Evolutionary conservation across 441 rosid genomes (phyloP).

Genomic region (Codiaeum variegatum): DNA sequence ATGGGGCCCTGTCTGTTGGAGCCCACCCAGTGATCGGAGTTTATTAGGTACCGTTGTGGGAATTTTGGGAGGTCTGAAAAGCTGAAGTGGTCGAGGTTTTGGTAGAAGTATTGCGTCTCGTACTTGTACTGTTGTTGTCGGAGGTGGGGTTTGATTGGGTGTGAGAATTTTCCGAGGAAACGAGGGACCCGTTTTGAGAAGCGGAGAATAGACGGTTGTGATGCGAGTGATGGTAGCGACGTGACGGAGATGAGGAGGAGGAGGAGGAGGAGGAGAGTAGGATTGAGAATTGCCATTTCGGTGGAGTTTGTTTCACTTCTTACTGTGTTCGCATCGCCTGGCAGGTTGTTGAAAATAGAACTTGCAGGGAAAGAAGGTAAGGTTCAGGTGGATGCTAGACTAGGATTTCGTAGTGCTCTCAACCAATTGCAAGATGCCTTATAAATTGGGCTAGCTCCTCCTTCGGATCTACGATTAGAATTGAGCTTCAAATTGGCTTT

Average conservation of each 20-base stretch:
- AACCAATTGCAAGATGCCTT: too few species aligned
- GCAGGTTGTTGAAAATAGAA: background rate
- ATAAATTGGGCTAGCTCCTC: too few species aligned
- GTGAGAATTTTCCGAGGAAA: conserved; percentile 35
- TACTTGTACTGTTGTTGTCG: conserved; percentile 39
- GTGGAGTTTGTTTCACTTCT: background rate
- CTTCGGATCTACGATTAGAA: too few species aligned
- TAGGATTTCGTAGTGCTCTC: background rate
- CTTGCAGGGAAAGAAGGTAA: background rate
- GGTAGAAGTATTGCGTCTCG: conserved; percentile 60
- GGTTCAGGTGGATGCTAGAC: background rate
- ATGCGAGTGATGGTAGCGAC: conserved; percentile 24
- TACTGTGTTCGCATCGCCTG: background rate
- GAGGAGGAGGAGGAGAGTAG: conserved; percentile 23
- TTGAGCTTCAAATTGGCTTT: too few species aligned
- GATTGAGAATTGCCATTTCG: conserved; percentile 32
- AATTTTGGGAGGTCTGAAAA: conserved; percentile 61
- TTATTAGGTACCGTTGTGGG: conserved; percentile 70
- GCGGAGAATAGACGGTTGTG: conserved; percentile 20
- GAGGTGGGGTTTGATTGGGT: conserved; percentile 20
- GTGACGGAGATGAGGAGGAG: conserved; percentile 19
- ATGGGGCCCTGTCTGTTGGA: conserved; percentile 57
- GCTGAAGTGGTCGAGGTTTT: conserved; percentile 82
- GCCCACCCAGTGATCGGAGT: conserved; percentile 66
- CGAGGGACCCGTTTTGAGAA: conserved; percentile 30